Evolutionary conservation across 805 yeast genomes (phyloP).

Genomic region (Spathaspora sp.): DNA sequence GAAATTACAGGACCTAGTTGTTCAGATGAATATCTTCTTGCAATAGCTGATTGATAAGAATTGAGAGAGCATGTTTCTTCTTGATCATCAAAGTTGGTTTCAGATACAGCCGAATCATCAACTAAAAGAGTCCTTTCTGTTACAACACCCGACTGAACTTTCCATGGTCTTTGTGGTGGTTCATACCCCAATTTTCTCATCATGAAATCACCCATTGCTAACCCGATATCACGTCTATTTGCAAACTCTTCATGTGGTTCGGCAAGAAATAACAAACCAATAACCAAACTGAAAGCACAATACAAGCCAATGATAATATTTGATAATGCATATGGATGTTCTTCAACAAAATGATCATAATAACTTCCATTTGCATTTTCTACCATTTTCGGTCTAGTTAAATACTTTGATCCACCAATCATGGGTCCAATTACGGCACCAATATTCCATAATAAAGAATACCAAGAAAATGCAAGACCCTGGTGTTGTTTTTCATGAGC

Average conservation of each 20-base stretch:
- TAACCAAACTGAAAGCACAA: slow-evolving; percentile 19
- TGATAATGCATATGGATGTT: slow-evolving; percentile 36
- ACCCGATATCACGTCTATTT: slow-evolving; percentile 23
- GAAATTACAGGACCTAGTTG: slow-evolving; percentile 9
- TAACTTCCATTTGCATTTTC: background rate
- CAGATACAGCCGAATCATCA: background rate
- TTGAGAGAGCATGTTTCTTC: slow-evolving; percentile 2
- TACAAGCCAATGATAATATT: slow-evolving; percentile 30
- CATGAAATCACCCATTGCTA: slow-evolving; percentile 33
- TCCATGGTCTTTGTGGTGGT: slow-evolving; percentile 29
- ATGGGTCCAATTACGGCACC: slow-evolving; percentile 62
- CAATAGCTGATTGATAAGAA: slow-evolving; percentile 12
- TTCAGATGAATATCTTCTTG: slow-evolving; percentile 15
- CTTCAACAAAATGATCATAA: slow-evolving; percentile 24
- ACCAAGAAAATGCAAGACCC: slow-evolving; percentile 56
- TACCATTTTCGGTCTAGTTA: slow-evolving; percentile 39
- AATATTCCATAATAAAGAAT: slow-evolving; percentile 59
- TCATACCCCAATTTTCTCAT: slow-evolving; percentile 21
- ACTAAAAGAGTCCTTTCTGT: background rate
- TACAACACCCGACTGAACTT: background rate
- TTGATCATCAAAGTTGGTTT: no score
- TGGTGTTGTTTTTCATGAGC: slow-evolving; percentile 55
- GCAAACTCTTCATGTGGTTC: slow-evolving; percentile 27
- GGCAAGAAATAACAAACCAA: slow-evolving; percentile 33
- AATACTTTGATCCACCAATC: slow-evolving; percentile 47